Percentiles rank a stretch among this genome's conserved stretches.
Evolutionary conservation across 139 green algal species (phyloP).

Genomic region (Tetradesmus lagerheimii): DNA sequence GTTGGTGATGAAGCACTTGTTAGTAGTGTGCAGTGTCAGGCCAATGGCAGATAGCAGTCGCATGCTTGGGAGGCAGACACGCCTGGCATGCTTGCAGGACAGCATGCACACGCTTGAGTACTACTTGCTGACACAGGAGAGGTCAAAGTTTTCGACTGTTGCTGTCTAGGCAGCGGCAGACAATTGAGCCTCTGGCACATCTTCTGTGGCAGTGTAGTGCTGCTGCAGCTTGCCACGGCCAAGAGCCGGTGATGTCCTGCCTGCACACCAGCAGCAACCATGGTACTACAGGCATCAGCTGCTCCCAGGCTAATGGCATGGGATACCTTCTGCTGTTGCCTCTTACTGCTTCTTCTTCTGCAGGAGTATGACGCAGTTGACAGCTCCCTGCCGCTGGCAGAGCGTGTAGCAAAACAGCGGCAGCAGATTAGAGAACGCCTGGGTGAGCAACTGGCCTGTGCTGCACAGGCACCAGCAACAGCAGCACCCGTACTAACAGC

Average conservation of each 20-base stretch:
- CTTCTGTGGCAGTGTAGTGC: too few species aligned
- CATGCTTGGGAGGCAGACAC: too few species aligned
- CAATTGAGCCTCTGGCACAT: too few species aligned
- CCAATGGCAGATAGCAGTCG: too few species aligned
- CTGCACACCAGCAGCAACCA: too few species aligned
- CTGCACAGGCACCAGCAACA: background rate
- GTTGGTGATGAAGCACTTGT: constrained; percentile 48
- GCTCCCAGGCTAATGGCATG: background rate
- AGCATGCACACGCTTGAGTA: background rate
- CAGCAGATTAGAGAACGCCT: constrained; percentile 77
- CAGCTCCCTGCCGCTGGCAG: constrained; percentile 43
- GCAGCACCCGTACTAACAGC: background rate
- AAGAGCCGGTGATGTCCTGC: too few species aligned
- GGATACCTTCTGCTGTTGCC: background rate
- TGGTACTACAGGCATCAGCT: background rate
- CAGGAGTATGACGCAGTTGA: constrained; percentile 79
- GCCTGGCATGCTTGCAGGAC: background rate
- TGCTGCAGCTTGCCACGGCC: too few species aligned
- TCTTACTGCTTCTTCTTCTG: background rate
- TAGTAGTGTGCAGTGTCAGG: background rate
- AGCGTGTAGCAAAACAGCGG: constrained; percentile 79
- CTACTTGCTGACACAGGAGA: too few species aligned
- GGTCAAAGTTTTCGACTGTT: too few species aligned
- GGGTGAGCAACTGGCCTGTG: constrained; percentile 48
- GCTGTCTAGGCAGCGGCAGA: background rate